phyloP scores from a whole-genome alignment of 2,329 filamentous ascomycete species.

The Pyricularia pennisetigena region DNA sequence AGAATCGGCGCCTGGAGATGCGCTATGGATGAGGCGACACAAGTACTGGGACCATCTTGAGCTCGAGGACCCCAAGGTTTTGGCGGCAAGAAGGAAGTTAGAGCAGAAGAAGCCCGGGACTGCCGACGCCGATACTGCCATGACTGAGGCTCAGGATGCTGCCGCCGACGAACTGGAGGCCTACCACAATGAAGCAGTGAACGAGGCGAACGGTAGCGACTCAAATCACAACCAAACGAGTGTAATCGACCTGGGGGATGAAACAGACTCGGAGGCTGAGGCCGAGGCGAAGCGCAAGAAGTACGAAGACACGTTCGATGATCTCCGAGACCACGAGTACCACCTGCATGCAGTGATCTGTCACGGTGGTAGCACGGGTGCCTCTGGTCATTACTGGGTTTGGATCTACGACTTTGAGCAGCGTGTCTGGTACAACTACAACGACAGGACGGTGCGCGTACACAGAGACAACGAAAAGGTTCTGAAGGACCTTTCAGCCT shows the following conservation, averaged over 20 bases:
- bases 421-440: conserved; percentile 84
- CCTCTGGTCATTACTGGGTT: conserved; percentile 89
- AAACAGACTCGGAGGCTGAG: conserved; percentile 10
- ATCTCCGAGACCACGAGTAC: conserved; percentile 60
- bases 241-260: neutral
- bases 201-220: neutral
- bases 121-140: neutral
- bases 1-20: conserved; percentile 51
- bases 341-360: conserved; percentile 87
- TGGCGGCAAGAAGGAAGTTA: neutral
- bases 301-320: conserved; percentile 45
- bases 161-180: neutral
- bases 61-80: neutral
- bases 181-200: neutral
- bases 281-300: conserved; percentile 18
- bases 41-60: conserved; percentile 59
- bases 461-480: conserved; percentile 57
- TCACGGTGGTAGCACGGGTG: conserved; percentile 59
- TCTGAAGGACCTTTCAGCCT: conserved; percentile 54
- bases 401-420: conserved; percentile 86
- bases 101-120: conserved; percentile 1
- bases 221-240: neutral
- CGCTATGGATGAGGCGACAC: conserved; percentile 53
- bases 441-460: conserved; percentile 73
- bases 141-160: neutral